Evolutionary conservation across 768 basidiomycete species (phyloP).

Genomic region (Rhodotorula kratochvilovae): DNA sequence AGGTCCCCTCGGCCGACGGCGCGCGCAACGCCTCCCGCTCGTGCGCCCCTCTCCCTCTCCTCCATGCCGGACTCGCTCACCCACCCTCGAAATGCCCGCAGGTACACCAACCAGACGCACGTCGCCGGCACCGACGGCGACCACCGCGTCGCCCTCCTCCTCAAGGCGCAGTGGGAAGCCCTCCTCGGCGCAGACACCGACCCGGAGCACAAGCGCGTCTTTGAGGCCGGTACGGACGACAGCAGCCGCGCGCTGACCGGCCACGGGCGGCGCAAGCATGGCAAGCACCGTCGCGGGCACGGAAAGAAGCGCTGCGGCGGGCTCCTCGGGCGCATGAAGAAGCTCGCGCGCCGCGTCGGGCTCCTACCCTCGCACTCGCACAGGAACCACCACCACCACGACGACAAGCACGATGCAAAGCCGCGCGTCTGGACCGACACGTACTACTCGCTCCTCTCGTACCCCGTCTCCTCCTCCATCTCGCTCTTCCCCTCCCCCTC

Average conservation of each 20-base stretch:
- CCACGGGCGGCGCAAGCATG: not conserved
- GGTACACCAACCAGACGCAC: slow-evolving; percentile 52
- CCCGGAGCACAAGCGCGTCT: slow-evolving; percentile 55
- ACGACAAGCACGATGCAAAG: slow-evolving; percentile 56
- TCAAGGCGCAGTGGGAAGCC: slow-evolving; percentile 64
- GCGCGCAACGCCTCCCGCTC: not conserved
- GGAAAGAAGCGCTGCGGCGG: not conserved
- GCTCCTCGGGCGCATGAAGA: not conserved
- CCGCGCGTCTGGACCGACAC: slow-evolving; percentile 71
- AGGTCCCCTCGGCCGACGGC: not conserved
- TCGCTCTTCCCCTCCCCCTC: not conserved
- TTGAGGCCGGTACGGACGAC: slow-evolving; percentile 62
- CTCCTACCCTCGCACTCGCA: not conserved
- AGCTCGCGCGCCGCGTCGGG: not conserved
- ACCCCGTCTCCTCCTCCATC: slow-evolving; percentile 18
- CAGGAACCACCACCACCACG: not conserved
- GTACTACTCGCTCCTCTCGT: slow-evolving; percentile 65
- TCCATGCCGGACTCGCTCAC: no score
- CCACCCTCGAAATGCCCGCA: not conserved
- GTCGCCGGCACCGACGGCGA: slow-evolving; percentile 64
- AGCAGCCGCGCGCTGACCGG: slow-evolving; percentile 57
- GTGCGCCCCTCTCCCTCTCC: not conserved
- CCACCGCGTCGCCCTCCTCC: slow-evolving; percentile 59
- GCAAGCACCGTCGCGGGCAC: not conserved
- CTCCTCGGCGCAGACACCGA: slow-evolving; percentile 54